Evolutionary conservation across 2,329 filamentous ascomycete genomes (phyloP).

Genomic region (Paraphoma chrysanthemicola): DNA sequence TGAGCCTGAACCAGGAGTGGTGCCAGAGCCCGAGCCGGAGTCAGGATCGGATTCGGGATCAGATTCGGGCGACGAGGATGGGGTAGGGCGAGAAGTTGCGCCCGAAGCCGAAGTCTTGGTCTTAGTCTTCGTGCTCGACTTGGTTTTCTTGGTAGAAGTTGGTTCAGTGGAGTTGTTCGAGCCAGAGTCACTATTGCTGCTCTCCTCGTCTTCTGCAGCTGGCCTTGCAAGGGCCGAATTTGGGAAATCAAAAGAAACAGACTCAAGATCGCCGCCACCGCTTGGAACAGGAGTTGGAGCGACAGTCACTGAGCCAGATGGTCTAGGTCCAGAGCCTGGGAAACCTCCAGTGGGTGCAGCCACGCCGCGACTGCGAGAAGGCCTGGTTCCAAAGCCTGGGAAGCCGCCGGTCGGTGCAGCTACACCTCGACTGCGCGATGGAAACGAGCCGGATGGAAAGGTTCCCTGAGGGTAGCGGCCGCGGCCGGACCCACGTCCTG

Average conservation of each 20-base stretch:
- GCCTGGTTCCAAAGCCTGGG: background rate
- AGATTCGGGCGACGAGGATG: no score
- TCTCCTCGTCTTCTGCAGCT: no score
- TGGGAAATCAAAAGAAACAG: constrained; percentile 17
- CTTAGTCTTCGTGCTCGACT: no score
- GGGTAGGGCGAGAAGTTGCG: no score
- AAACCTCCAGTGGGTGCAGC: background rate
- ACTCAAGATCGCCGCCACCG: constrained; percentile 5
- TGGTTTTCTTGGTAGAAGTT: no score
- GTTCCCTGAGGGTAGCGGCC: background rate
- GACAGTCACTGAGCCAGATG: constrained; percentile 7
- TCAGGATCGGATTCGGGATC: no score
- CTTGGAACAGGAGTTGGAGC: constrained; percentile 4
- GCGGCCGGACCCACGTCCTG: background rate
- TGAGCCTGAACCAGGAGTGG: no score
- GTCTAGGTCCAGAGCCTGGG: background rate
- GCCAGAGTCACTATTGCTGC: no score
- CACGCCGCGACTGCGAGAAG: background rate
- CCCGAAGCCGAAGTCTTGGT: no score
- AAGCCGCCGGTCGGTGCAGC: background rate
- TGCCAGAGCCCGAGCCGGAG: no score
- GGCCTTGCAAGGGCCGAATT: background rate
- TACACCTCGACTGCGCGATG: background rate
- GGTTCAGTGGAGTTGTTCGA: no score
- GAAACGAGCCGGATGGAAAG: background rate